phyloP scores from a whole-genome alignment of 1,139 yeast species.

The Meyerozyma elateridarum region DNA sequence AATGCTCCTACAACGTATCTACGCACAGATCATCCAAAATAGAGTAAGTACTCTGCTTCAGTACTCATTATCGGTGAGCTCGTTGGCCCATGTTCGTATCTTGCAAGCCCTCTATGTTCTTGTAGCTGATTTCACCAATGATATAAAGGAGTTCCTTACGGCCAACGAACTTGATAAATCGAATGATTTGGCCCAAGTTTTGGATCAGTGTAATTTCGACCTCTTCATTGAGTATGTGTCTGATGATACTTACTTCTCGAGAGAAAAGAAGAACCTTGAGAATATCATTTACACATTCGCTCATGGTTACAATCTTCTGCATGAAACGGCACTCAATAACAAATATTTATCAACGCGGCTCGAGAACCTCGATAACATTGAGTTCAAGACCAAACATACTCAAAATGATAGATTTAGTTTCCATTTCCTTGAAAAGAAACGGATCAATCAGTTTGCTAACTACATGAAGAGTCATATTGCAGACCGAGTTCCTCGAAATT shows the following conservation, averaged over 20 bases:
- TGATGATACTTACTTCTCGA: slow-evolving; percentile 64
- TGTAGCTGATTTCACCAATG: slow-evolving; percentile 60
- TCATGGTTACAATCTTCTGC: slow-evolving; percentile 44
- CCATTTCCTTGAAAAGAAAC: slow-evolving; percentile 36
- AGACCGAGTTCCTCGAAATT: slow-evolving; percentile 19
- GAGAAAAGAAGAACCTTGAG: slow-evolving; percentile 69
- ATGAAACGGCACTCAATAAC: slow-evolving; percentile 48
- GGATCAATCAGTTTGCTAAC: slow-evolving; percentile 36
- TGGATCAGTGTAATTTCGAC: slow-evolving; percentile 72
- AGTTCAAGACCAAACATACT: slow-evolving; percentile 7
- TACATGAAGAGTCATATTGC: slow-evolving; percentile 36
- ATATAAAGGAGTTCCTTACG: slow-evolving; percentile 55
- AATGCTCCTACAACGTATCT: slow-evolving; percentile 69
- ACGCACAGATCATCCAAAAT: slow-evolving; percentile 70
- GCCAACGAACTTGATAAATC: slow-evolving; percentile 43
- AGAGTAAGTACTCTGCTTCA: slow-evolving; percentile 61
- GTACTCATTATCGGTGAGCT: slow-evolving; percentile 59
- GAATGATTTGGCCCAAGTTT: slow-evolving; percentile 45
- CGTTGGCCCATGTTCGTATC: slow-evolving; percentile 74
- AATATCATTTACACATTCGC: slow-evolving; percentile 52
- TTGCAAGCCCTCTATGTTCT: slow-evolving; percentile 62
- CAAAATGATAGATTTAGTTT: slow-evolving; percentile 26
- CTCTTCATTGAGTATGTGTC: slow-evolving; percentile 67
- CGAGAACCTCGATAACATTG: slow-evolving; percentile 29
- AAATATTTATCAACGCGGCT: slow-evolving; percentile 43